Base-by-base conservation (phyloP, 2,329 filamentous ascomycete genomes). In the Aspergillus proliferans region DNA sequence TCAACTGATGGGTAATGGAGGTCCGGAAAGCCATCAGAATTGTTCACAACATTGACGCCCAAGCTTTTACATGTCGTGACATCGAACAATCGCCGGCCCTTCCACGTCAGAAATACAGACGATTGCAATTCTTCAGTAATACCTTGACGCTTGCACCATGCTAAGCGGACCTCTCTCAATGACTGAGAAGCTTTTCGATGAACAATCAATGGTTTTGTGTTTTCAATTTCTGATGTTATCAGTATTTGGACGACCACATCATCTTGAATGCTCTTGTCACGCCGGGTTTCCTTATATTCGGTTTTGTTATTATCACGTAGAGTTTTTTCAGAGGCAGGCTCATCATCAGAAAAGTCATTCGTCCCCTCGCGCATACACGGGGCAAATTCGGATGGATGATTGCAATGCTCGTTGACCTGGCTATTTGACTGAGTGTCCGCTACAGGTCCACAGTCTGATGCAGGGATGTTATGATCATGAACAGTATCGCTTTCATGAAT, bases 41-140 rank as follows among this genome's bases (percentile, higher is more conserved):
- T 40, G 9, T 19, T 21, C 15, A 12, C 38, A 40, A 8, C 19
- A 24, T 71, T 70, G 42, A 93, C 78, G 6, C 84, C 83, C 6
- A 95, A 71, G 43, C 79, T 83, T 47, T 77, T 76, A 50, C 88
- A 84, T 1, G 85, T 91, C 4, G 87, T 88, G n/a, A 80, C 79
- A 55, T 87, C 82, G 63, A 86, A 95, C 3, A 95, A 70, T 51
- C 82, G 81, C 50, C 81, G 81, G 22, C 81, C 79, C 54, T 84
- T 84, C 85, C 88, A 95, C 0, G 88, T 93, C 48, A 97, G 77
- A 58, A 93, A 86, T 15, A 94, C 72, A 1, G 75, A 71, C 4
- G 77, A 70, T 2, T 76, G 68, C 21, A 76, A 64, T 2, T 78
- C 72, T 2, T 72, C 67, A 1, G 72, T 67, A 43, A 82, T 77